These are phyloP conservation scores for Phaeosphaeria sp. DNA, from an alignment of 2,329 filamentous ascomycete genomes.

Conservation along the genomic window DNA sequence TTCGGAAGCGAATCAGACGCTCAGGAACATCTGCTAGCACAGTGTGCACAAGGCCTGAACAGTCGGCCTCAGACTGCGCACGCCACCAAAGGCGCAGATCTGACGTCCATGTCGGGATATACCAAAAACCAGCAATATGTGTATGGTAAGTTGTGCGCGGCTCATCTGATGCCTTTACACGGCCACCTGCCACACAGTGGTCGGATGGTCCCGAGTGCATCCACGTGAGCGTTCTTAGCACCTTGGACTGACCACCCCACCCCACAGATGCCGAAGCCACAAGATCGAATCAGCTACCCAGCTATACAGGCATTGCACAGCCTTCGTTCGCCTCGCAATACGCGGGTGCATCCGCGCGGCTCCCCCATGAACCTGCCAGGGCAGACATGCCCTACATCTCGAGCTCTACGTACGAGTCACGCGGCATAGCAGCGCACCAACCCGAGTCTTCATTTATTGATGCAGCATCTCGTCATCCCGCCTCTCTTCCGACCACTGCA, in stretches of 20 bases:
- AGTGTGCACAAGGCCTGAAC: slow-evolving; percentile 41
- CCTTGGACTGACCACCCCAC: slow-evolving; percentile 55
- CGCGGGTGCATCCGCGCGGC: slow-evolving; percentile 56
- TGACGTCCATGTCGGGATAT: slow-evolving; percentile 83
- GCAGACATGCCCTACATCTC: slow-evolving; percentile 55
- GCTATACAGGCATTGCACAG: slow-evolving; percentile 57
- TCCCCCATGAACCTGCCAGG: slow-evolving; percentile 56
- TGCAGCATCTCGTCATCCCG: slow-evolving; percentile 62
- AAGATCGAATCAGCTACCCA: slow-evolving; percentile 65
- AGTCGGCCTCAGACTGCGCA: slow-evolving; percentile 60
- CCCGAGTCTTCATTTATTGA: slow-evolving; percentile 63
- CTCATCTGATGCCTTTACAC: slow-evolving; percentile 49
- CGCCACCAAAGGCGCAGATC: slow-evolving; percentile 47
- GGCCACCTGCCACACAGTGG: slow-evolving; percentile 45
- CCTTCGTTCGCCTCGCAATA: slow-evolving; percentile 58
- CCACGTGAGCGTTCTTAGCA: slow-evolving; percentile 47
- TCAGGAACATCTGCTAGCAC: slow-evolving; percentile 32
- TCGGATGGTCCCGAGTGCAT: slow-evolving; percentile 43
- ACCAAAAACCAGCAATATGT: slow-evolving; percentile 78
- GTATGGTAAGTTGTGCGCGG: slow-evolving; percentile 72
- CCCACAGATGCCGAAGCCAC: slow-evolving; percentile 65
- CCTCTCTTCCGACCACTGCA: slow-evolving; percentile 50
- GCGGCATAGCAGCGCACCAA: slow-evolving; percentile 48
- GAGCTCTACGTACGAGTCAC: slow-evolving; percentile 59
- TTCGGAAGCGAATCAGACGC: slow-evolving; percentile 32